phyloP scores from a whole-genome alignment of 1,139 yeast genomes.

The Saccharomyces pastorianus region DNA sequence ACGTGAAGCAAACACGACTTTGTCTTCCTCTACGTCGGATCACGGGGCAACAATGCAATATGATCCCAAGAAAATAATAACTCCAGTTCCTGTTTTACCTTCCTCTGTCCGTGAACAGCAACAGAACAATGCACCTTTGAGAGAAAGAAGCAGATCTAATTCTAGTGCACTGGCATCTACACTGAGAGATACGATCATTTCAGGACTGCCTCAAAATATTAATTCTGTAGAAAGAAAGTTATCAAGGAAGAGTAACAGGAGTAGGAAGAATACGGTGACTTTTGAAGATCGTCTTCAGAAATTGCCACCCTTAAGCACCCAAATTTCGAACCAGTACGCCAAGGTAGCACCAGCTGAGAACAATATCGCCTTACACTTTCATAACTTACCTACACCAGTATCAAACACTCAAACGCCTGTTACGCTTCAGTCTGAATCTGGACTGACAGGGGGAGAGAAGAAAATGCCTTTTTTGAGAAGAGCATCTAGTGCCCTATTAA shows the following conservation, averaged over 20 bases:
- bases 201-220: constrained; percentile 1
- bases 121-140: neutral
- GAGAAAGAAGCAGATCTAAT: neutral
- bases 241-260: constrained; percentile 3
- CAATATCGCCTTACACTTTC: constrained; percentile 16
- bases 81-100: neutral
- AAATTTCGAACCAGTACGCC: constrained; percentile 1
- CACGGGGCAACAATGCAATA: neutral
- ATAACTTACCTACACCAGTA: constrained; percentile 4
- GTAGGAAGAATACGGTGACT: constrained; percentile 2
- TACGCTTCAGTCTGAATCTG: neutral
- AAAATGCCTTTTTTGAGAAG: constrained; percentile 25
- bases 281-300: neutral
- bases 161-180: neutral
- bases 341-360: constrained; percentile 10
- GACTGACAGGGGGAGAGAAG: constrained; percentile 5
- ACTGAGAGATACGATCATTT: neutral
- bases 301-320: neutral
- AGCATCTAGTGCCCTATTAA: constrained; percentile 28
- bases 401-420: neutral
- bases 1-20: neutral
- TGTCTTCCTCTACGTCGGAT: neutral
- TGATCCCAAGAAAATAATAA: neutral
- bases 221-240: neutral
- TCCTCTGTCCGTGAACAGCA: neutral